These are phyloP conservation scores for Ophiosphaerella herpotricha DNA, from an alignment of 2,329 filamentous ascomycete genomes.

Conservation along the genomic window DNA sequence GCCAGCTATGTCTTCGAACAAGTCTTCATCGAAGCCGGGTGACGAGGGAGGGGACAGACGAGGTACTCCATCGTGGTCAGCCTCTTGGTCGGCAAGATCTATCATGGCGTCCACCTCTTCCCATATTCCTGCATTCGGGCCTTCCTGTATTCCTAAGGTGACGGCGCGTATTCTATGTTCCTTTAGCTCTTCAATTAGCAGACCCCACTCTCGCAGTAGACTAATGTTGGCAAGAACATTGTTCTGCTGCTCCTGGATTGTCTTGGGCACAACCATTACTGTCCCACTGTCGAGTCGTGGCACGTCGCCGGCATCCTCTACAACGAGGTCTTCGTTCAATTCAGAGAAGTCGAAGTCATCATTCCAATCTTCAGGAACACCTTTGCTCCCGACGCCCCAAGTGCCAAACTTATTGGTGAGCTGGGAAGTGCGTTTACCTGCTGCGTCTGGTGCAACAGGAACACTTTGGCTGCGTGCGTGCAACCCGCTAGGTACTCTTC, in stretches of 20 bases:
- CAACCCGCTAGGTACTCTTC: constrained; percentile 69
- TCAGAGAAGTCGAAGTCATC: constrained; percentile 83
- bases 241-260: constrained; percentile 79
- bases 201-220: constrained; percentile 79
- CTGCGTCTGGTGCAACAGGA: constrained; percentile 67
- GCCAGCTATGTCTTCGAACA: constrained; percentile 59
- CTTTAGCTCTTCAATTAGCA: constrained; percentile 83
- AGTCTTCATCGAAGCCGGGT: constrained; percentile 62
- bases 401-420: constrained; percentile 75
- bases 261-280: constrained; percentile 74
- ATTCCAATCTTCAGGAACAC: constrained; percentile 84
- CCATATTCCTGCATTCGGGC: constrained; percentile 67
- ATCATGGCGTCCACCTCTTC: constrained; percentile 86
- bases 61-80: constrained; percentile 61
- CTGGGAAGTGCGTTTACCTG: constrained; percentile 59
- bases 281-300: constrained; percentile 52
- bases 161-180: constrained; percentile 72
- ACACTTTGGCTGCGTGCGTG: constrained; percentile 84
- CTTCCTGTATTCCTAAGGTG: constrained; percentile 67
- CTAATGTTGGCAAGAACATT: constrained; percentile 83
- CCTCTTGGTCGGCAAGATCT: constrained; percentile 73
- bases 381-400: constrained; percentile 80
- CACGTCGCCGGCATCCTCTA: constrained; percentile 40
- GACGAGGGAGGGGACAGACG: constrained; percentile 60
- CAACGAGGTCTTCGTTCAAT: constrained; percentile 46